Evolutionary conservation across 176 grass and related monocot genomes (phyloP), one percentile per base, ranked within the genome.

Genomic region (Oryza coarctata): DNA sequence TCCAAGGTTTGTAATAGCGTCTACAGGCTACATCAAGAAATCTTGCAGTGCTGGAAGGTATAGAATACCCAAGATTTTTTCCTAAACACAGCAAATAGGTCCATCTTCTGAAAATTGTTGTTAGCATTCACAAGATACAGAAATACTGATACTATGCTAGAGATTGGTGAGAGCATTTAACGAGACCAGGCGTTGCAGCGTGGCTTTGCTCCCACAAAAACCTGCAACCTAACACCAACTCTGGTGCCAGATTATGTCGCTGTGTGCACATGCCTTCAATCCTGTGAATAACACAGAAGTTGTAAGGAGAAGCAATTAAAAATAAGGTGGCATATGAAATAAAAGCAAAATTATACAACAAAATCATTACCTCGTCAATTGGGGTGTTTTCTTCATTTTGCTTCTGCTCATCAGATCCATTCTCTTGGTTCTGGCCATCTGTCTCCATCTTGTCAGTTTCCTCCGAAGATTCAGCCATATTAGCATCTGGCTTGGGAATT

Each of bases 401-500:
- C 12, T 83, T 90, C 71, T 93, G 39, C 65, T 86, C 86, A 87
- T 87, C 75, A 41, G 44, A 85, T 41, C 63, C 83, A 15, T 70
- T 74, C 41, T 71, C 81, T 76, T 86, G 70, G 77, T 84, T 80
- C 40, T 90, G 76, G 6, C 66, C 83, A 55, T 95, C 93, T 70
- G 85, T 88, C 44, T 94, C 93, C 93, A 96, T 95, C 82, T 85
- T 76, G 23, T 92, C 93, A 68, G 50, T 49, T 73, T 90, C 86
- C 70, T 83, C 89, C 71, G 90, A 31, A 38, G 57, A 80, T 29
- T 88, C 82, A 69, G 84, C 83, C 63, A 87, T 86, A 38, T 76
- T 89, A 20, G 85, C 76, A 25, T 89, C 86, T 36, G 87, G 92
- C 79, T 84, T 93, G 28, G 86, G 89, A 47, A 85, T 81, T 43